Evolutionary conservation across 2,329 filamentous ascomycete genomes (phyloP).

Genomic region (Phaeomoniella chlamydospora): DNA sequence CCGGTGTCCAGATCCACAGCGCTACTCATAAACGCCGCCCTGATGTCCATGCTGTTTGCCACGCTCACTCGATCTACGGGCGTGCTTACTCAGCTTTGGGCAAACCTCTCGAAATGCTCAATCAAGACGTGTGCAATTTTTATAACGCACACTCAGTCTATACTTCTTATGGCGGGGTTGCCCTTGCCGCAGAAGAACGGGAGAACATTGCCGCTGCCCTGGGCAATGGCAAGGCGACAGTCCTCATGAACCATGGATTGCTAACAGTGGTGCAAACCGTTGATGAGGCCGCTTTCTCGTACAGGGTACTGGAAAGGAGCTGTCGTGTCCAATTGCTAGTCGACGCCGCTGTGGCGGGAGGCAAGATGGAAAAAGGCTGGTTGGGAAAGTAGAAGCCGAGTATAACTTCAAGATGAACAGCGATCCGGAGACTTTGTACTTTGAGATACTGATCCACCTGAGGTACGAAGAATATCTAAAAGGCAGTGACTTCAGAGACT

Average conservation of each 20-base stretch:
- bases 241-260: conserved; percentile 56
- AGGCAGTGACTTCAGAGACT: too few species aligned
- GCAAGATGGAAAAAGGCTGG: conserved; percentile 34
- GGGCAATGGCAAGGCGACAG: conserved; percentile 39
- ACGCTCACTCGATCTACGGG: conserved; percentile 30
- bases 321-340: conserved; percentile 53
- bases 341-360: conserved; percentile 49
- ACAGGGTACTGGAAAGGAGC: conserved; percentile 27
- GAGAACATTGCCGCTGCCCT: not conserved
- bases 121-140: conserved; percentile 19
- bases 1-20: conserved; percentile 32
- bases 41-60: conserved; percentile 29
- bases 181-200: conserved; percentile 15
- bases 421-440: too few species aligned
- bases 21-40: conserved; percentile 19
- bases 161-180: conserved; percentile 30
- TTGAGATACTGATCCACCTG: too few species aligned
- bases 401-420: too few species aligned
- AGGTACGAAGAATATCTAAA: too few species aligned
- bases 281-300: conserved; percentile 57
- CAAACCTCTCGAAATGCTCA: conserved; percentile 26
- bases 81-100: conserved; percentile 28
- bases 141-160: conserved; percentile 18
- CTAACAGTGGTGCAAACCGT: conserved; percentile 56
- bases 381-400: conserved; percentile 23